These are phyloP conservation scores for Botrytis paeoniae DNA, from an alignment of 2,329 filamentous ascomycete genomes.

Conservation along the genomic window DNA sequence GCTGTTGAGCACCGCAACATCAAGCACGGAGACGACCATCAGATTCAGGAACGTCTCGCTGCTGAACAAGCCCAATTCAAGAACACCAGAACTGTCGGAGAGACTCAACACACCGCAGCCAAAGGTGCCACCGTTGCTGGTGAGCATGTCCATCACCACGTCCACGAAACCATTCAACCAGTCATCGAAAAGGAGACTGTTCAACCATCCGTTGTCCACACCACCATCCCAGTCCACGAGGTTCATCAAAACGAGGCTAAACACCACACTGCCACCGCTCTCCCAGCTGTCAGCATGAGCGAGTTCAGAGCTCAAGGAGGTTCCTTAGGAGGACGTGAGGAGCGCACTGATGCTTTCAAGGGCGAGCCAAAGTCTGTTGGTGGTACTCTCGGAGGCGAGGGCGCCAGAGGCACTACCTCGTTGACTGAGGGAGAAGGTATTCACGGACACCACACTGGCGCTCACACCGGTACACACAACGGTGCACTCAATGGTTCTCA, in stretches of 20 bases:
- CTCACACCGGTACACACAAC: constrained; percentile 7
- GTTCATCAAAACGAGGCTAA: constrained; percentile 64
- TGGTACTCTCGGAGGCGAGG: constrained; percentile 32
- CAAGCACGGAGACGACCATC: constrained; percentile 55
- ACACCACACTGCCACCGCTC: constrained; percentile 61
- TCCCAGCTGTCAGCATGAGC: constrained; percentile 61
- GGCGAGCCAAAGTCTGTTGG: constrained; percentile 55
- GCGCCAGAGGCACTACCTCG: constrained; percentile 32
- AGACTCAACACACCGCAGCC: constrained; percentile 48
- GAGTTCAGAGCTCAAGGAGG: constrained; percentile 60
- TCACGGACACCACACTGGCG: constrained; percentile 18
- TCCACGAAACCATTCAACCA: constrained; percentile 56
- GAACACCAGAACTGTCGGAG: constrained; percentile 46
- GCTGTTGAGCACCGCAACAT: constrained; percentile 59
- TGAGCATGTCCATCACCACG: constrained; percentile 61
- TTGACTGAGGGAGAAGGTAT: constrained; percentile 31
- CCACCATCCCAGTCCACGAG: constrained; percentile 69
- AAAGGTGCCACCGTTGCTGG: constrained; percentile 51
- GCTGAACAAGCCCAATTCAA: constrained; percentile 54
- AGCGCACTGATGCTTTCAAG: constrained; percentile 57
- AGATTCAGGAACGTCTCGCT: constrained; percentile 47
- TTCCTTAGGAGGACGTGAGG: constrained; percentile 50
- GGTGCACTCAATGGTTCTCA: neutral
- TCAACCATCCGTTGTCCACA: constrained; percentile 67
- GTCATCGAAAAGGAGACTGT: constrained; percentile 68